These are phyloP conservation scores for Solanum sitiens DNA, from an alignment of 257 asterid species.

Conservation along the genomic window DNA sequence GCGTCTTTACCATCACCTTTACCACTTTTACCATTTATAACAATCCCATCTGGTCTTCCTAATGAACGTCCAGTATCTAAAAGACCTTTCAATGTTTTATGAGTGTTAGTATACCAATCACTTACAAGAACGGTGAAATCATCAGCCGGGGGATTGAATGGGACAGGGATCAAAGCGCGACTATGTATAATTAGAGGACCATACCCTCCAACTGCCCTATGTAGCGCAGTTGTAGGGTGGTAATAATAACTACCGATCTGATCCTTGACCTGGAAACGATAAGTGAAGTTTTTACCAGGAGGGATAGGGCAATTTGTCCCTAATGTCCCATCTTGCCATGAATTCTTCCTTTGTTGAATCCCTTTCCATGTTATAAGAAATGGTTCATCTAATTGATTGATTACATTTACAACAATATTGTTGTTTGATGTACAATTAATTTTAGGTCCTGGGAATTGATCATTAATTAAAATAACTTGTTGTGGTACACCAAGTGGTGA, in stretches of 20 bases:
- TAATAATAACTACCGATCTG: background rate
- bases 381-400: background rate
- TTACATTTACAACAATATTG: background rate
- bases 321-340: constrained; percentile 1
- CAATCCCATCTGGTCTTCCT: background rate
- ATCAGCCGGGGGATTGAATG: background rate
- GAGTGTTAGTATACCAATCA: background rate
- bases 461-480: constrained; percentile 1
- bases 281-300: background rate
- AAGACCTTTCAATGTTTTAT: background rate
- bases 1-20: background rate
- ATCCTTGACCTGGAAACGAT: background rate
- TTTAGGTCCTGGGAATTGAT: background rate
- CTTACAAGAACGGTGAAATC: background rate
- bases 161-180: background rate
- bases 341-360: constrained; percentile 3
- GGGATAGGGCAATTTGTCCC: constrained; percentile 6
- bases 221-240: background rate
- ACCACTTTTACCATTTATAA: background rate
- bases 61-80: background rate
- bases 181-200: constrained; percentile 1
- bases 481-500: constrained; percentile 3
- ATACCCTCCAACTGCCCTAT: background rate
- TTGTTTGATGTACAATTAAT: background rate
- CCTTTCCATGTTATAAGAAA: background rate